Percentiles rank a stretch among this genome's conserved stretches.
These are phyloP conservation scores for Limnanthes douglasii DNA, from an alignment of 345 rosid species.

Conservation along the genomic window DNA sequence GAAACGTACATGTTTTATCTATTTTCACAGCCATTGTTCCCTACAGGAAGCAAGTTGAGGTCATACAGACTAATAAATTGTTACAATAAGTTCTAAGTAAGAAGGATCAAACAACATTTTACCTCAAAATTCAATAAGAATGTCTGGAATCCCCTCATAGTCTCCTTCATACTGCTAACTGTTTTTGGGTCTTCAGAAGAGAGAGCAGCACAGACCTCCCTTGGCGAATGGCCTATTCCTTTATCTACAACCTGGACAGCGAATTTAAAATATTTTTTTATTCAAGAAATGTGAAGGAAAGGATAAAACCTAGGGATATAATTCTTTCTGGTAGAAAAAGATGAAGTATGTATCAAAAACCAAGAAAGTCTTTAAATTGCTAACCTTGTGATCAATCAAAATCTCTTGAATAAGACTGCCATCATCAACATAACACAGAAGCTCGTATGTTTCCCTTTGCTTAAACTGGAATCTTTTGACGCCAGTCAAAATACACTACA, in stretches of 20 bases:
- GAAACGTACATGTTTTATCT: slow-evolving; percentile 34
- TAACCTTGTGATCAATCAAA: slow-evolving; percentile 61
- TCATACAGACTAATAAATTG: not conserved
- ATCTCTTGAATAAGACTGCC: slow-evolving; percentile 93
- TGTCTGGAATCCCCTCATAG: slow-evolving; percentile 42
- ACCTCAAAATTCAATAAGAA: slow-evolving; percentile 79
- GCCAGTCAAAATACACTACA: slow-evolving; percentile 85
- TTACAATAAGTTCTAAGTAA: slow-evolving; percentile 3
- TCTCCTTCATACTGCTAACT: slow-evolving; percentile 56
- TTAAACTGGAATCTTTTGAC: slow-evolving; percentile 67
- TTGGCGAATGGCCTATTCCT: slow-evolving; percentile 63
- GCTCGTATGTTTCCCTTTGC: slow-evolving; percentile 49
- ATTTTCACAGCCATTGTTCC: slow-evolving; percentile 65
- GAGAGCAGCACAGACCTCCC: slow-evolving; percentile 69
- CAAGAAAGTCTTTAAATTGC: no score
- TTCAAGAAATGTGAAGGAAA: no score
- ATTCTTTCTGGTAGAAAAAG: not conserved
- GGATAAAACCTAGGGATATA: not conserved
- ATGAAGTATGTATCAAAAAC: not conserved
- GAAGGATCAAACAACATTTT: slow-evolving; percentile 1
- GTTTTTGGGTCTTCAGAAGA: slow-evolving; percentile 36
- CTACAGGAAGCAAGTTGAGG: slow-evolving; percentile 19
- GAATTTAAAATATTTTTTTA: no score
- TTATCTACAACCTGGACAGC: slow-evolving; percentile 50
- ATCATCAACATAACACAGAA: slow-evolving; percentile 65